A percentile compares a stretch with the other conserved stretches of the same genome.
Conservation (phyloP, 2,329 filamentous ascomycete species). For the Scytalidium sp. region DNA sequence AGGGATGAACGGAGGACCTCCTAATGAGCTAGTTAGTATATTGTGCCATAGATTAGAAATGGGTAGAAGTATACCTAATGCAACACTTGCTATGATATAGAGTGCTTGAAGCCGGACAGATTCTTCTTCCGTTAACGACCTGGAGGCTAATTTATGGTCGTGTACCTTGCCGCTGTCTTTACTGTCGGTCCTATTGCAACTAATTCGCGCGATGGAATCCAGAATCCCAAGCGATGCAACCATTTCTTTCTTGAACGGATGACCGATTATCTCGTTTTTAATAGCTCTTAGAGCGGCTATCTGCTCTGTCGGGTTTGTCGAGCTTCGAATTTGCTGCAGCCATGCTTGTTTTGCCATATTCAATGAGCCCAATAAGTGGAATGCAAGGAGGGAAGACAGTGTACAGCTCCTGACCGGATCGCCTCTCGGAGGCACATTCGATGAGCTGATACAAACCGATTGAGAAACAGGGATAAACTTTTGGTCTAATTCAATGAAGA, state of each 20-base stretch:
- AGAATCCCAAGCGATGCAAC: constrained; percentile 71
- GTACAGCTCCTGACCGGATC: neutral
- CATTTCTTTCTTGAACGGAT: constrained; percentile 79
- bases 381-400: neutral
- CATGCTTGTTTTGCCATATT: constrained; percentile 40
- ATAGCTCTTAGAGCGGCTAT: constrained; percentile 64
- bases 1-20: constrained; percentile 73
- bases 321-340: constrained; percentile 53
- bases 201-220: constrained; percentile 53
- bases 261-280: constrained; percentile 88
- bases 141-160: constrained; percentile 36
- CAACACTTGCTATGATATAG: constrained; percentile 80
- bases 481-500: too few relatives aligned
- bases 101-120: constrained; percentile 73
- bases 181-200: constrained; percentile 36
- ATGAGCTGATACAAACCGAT: neutral
- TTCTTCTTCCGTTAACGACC: constrained; percentile 58
- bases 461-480: neutral
- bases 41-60: neutral
- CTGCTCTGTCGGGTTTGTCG: constrained; percentile 49
- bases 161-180: constrained; percentile 45
- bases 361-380: neutral
- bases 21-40: constrained; percentile 40
- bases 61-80: constrained; percentile 60
- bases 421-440: neutral